Percentiles rank a stretch among this genome's conserved stretches.
Conservation (phyloP, 2,329 filamentous ascomycete genomes). For the Diaporthe ilicicola region DNA sequence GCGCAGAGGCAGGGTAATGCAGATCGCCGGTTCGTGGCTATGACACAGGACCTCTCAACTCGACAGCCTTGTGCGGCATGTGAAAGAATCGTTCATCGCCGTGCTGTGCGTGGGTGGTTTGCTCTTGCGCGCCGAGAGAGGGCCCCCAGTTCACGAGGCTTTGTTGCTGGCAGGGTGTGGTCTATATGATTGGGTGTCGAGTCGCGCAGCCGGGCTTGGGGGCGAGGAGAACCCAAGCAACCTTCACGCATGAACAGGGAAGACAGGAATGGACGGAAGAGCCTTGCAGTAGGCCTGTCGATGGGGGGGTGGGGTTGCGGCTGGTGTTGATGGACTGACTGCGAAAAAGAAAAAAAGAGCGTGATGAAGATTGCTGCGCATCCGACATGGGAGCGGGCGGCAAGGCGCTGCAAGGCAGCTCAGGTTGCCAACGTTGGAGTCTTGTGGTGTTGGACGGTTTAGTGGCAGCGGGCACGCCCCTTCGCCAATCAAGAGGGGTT, state of each 20-base stretch:
- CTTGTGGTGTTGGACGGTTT: constrained; percentile 2
- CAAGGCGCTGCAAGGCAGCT: neutral
- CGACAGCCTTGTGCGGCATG: constrained; percentile 26
- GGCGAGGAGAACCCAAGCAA: constrained; percentile 4
- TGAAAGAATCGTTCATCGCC: constrained; percentile 20
- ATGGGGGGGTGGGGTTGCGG: neutral
- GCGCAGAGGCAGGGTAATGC: constrained; percentile 24
- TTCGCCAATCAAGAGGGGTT: constrained; percentile 1
- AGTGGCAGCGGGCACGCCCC: constrained; percentile 5
- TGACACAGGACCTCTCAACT: neutral
- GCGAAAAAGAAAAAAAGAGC: constrained; percentile 4
- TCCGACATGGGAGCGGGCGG: constrained; percentile 11
- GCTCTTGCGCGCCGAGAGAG: neutral
- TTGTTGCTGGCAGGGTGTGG: neutral
- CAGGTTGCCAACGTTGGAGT: neutral
- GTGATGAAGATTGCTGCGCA: constrained; percentile 3
- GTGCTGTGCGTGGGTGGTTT: constrained; percentile 3
- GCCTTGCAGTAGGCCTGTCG: neutral
- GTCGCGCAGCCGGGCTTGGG: constrained; percentile 14
- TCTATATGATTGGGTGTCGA: constrained; percentile 15
- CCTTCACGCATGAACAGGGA: neutral
- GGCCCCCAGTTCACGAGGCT: constrained; percentile 1
- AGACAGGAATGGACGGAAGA: neutral
- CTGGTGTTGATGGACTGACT: neutral
- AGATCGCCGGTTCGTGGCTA: constrained; percentile 21